Evolutionary conservation across 164 flowering plant genomes (phyloP).

Genomic region (Pachysandra terminalis): DNA sequence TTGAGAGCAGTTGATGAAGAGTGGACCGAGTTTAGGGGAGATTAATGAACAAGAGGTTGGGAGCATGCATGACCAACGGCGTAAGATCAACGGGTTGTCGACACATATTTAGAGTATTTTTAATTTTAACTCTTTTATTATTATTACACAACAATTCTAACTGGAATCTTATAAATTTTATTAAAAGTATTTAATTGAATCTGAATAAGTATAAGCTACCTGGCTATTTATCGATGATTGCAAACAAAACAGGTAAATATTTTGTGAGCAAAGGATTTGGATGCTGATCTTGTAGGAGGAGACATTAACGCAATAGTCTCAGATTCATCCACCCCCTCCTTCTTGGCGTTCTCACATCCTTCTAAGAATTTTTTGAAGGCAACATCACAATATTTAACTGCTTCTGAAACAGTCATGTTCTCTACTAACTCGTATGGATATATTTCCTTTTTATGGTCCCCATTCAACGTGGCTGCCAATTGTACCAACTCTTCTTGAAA

Average conservation of each 20-base stretch:
- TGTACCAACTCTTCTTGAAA: conserved; percentile 73
- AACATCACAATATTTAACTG: conserved; percentile 33
- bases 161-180: no score
- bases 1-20: no score
- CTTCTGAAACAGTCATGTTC: conserved; percentile 50
- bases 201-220: no score
- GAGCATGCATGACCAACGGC: no score
- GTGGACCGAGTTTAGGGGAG: no score
- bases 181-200: no score
- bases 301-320: conserved; percentile 17
- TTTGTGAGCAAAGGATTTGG: conserved; percentile 29
- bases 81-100: no score
- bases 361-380: conserved; percentile 47
- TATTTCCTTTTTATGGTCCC: conserved; percentile 45
- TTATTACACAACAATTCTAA: no score
- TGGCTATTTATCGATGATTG: conserved; percentile 11
- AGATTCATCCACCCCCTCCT: conserved; percentile 34
- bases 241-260: conserved; percentile 37
- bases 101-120: no score
- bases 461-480: conserved; percentile 59
- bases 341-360: conserved; percentile 33
- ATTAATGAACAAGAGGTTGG: no score
- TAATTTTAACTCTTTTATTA: no score
- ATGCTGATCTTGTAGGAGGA: neutral
- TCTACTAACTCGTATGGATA: conserved; percentile 58